Evolutionary conservation across 768 basidiomycete genomes (phyloP), one percentile per base, ranked within the genome.

Genomic region (Lactarius indigo): DNA sequence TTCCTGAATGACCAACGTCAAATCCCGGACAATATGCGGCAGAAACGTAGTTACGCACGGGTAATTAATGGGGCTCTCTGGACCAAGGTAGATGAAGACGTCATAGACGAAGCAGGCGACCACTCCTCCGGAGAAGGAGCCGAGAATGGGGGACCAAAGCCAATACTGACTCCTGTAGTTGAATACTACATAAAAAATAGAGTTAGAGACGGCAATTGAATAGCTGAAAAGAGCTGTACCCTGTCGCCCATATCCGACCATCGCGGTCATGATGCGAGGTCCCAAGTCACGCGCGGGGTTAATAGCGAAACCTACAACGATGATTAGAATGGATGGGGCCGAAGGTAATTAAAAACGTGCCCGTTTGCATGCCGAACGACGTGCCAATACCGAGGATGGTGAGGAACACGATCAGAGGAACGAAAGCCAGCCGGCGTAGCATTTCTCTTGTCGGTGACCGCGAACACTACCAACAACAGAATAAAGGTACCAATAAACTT

Each of bases 201-300:
- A 3, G 12, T 59, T 20, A 42, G 55, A 15, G 33, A 56, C 13
- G n/a, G 8, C 28, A 39, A 41, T 17, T 28, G 41, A 23, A 59
- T 20, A 18, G 13, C 56, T 44, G 30, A 42, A 7, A 50, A 52
- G 31, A 31, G 17, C 50, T 17, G 23, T 47, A 73, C 73, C 85
- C 47, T 80, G 78, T 72, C 75, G 75, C 26, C 88, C 88, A 70
- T 89, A 91, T n/a, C 89, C 89, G 8, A 82, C 87, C 85, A 90
- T 88, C 6, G 88, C 82, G 1, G 87, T 89, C 72, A 89, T 74
- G 39, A 90, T 70, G 10, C 89, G 81, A 2, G 89, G 89, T 6
- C 89, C 89, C 33, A 90, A 76, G 76, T 90, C 89, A 71, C 89
- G 85, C 37, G 89, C 87, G 47, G 89, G 89, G 70, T 90, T 90